phyloP scores from a whole-genome alignment of 1,139 yeast genomes.

The Schizosaccharomyces versatilis region DNA sequence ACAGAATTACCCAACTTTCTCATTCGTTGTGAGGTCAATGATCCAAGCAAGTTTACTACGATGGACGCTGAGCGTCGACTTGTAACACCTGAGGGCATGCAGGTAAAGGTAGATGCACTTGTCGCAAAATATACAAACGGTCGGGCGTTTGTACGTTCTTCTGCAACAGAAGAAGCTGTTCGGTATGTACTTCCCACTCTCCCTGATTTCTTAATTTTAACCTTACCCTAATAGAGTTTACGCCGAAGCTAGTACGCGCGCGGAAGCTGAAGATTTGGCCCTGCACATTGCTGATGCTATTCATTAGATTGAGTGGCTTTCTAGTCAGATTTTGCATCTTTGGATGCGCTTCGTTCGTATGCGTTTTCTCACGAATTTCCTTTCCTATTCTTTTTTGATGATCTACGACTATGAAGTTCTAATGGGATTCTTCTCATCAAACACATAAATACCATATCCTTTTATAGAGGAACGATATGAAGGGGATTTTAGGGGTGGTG shows the following conservation, averaged over 20 bases:
- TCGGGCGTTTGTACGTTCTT: slow-evolving; percentile 84
- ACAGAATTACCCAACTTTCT: slow-evolving; percentile 70
- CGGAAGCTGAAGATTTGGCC: slow-evolving; percentile 35
- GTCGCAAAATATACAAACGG: slow-evolving; percentile 41
- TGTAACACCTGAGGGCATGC: slow-evolving; percentile 58
- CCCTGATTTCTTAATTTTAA: neutral
- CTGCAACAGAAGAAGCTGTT: slow-evolving; percentile 96
- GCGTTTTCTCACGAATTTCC: neutral
- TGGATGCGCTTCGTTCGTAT: neutral
- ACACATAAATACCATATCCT: too few species aligned
- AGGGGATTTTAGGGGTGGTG: too few species aligned
- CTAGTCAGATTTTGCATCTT: too few species aligned
- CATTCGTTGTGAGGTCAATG: slow-evolving; percentile 61
- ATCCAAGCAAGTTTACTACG: slow-evolving; percentile 57
- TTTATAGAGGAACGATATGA: too few species aligned
- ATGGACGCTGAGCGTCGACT: slow-evolving; percentile 70
- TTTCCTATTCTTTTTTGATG: neutral
- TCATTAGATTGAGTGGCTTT: neutral
- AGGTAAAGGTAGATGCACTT: slow-evolving; percentile 41
- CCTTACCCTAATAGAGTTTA: slow-evolving; percentile 35
- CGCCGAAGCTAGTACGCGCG: slow-evolving; percentile 53
- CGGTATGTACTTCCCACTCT: slow-evolving; percentile 1
- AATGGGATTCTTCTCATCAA: too few species aligned
- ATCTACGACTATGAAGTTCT: too few species aligned
- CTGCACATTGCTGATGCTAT: slow-evolving; percentile 24